Percentiles rank a stretch among this genome's conserved stretches.
These are phyloP conservation scores for Taxawa tesnikishii DNA, from an alignment of 2,329 filamentous ascomycete genomes.

Conservation along the genomic window DNA sequence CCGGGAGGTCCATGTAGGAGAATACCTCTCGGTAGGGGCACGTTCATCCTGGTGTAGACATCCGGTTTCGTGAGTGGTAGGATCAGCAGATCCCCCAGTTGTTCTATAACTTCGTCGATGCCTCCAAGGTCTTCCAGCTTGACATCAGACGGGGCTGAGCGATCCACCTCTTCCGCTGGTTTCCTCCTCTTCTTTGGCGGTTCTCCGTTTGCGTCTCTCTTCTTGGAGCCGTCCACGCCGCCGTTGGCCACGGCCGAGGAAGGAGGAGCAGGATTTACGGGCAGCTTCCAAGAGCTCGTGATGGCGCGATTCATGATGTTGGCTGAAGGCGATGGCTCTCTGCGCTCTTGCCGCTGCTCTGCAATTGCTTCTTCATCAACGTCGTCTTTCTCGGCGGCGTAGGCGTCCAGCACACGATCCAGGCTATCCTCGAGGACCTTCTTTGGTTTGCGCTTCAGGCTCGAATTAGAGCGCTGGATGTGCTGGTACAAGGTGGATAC, in stretches of 20 bases:
- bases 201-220: constrained; percentile 52
- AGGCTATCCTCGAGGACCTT: constrained; percentile 73
- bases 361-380: constrained; percentile 41
- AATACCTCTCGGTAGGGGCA: constrained; percentile 62
- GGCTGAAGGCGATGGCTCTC: constrained; percentile 17
- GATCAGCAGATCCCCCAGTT: constrained; percentile 59
- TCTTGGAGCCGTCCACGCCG: constrained; percentile 25
- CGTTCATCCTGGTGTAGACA: constrained; percentile 51
- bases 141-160: constrained; percentile 52
- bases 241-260: constrained; percentile 9
- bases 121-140: constrained; percentile 64
- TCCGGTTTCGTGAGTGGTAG: constrained; percentile 59
- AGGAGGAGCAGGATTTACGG: constrained; percentile 17
- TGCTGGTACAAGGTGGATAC: constrained; percentile 58
- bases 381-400: constrained; percentile 48
- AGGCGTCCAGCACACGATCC: constrained; percentile 63
- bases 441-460: constrained; percentile 70
- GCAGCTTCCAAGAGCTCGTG: constrained; percentile 42
- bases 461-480: constrained; percentile 78
- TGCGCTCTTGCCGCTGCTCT: constrained; percentile 17
- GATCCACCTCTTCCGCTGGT: constrained; percentile 33
- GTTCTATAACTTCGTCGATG: constrained; percentile 57
- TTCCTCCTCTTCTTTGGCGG: constrained; percentile 55
- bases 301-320: constrained; percentile 58
- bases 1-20: constrained; percentile 73